These are phyloP conservation scores for Ceratobasidium sp. DNA, from an alignment of 1,284 basidiomycete genomes.

Conservation along the genomic window DNA sequence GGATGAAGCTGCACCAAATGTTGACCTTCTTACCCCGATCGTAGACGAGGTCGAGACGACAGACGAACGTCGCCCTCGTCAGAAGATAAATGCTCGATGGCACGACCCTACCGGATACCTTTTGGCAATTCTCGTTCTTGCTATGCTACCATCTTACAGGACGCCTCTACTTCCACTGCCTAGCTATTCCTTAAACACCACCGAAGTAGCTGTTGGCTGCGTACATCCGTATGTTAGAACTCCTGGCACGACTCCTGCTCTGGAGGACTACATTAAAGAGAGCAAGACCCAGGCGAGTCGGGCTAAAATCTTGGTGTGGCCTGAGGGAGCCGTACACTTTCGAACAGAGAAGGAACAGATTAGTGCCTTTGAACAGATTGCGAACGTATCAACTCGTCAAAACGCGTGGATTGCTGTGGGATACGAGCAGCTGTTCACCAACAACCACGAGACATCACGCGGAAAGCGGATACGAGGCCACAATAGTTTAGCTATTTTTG, in stretches of 20 bases:
- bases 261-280: conserved; percentile 75
- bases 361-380: conserved; percentile 65
- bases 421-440: conserved; percentile 70
- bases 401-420: conserved; percentile 71
- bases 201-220: conserved; percentile 74
- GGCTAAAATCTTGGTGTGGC: conserved; percentile 80
- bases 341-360: conserved; percentile 65
- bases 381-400: conserved; percentile 53
- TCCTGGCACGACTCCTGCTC: conserved; percentile 60
- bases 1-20: conserved; percentile 42
- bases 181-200: conserved; percentile 62
- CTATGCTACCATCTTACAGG: conserved; percentile 64
- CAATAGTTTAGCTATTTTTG: conserved; percentile 75
- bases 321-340: conserved; percentile 80
- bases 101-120: conserved; percentile 57
- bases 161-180: conserved; percentile 62
- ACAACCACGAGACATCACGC: conserved; percentile 56
- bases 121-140: conserved; percentile 63
- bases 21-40: conserved; percentile 24
- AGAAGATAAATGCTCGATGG: neutral
- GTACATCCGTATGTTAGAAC: conserved; percentile 55
- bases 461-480: conserved; percentile 62
- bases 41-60: conserved; percentile 27
- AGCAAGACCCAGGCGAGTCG: conserved; percentile 61
- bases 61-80: neutral